Evolutionary conservation across 805 yeast species (phyloP).

Genomic region (Cyberlindnera americana): DNA sequence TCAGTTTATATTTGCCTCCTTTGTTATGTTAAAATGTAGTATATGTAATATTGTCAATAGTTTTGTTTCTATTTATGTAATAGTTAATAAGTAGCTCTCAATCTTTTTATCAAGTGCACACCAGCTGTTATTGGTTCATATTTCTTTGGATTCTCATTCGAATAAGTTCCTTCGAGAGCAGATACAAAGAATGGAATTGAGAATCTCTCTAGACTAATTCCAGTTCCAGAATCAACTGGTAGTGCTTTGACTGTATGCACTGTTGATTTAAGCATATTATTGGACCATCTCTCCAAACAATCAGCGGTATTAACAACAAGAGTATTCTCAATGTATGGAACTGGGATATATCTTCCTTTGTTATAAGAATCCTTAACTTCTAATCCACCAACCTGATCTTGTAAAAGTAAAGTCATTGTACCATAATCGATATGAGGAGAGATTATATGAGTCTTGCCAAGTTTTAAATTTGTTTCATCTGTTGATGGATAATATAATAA

Average conservation of each 20-base stretch:
- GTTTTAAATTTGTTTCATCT: background rate
- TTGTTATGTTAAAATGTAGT: too few relatives aligned
- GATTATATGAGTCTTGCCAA: slow-evolving; percentile 1
- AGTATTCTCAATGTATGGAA: slow-evolving; percentile 4
- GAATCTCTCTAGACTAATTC: slow-evolving; percentile 11
- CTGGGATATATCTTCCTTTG: slow-evolving; percentile 3
- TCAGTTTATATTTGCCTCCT: too few relatives aligned
- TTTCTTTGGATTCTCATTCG: slow-evolving; percentile 22
- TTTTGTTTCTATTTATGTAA: too few relatives aligned
- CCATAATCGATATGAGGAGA: slow-evolving; percentile 8
- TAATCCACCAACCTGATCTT: slow-evolving; percentile 13
- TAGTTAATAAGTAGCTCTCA: slow-evolving; percentile 19
- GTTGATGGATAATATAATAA: slow-evolving; percentile 4
- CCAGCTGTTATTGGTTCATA: slow-evolving; percentile 23
- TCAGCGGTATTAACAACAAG: slow-evolving; percentile 7
- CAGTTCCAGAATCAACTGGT: slow-evolving; percentile 6
- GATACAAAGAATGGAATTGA: slow-evolving; percentile 6
- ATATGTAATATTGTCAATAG: too few relatives aligned
- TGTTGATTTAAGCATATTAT: slow-evolving; percentile 4
- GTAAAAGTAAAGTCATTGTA: slow-evolving; percentile 3
- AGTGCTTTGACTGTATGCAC: slow-evolving; percentile 13
- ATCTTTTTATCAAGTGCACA: slow-evolving; percentile 20
- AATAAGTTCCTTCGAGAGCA: slow-evolving; percentile 21
- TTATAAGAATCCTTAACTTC: slow-evolving; percentile 7
- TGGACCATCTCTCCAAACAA: slow-evolving; percentile 7